Percentiles rank a stretch among this genome's conserved stretches.
These are phyloP conservation scores for Licmophora abbreviata DNA, from an alignment of 108 stramenopile species.

Conservation along the genomic window DNA sequence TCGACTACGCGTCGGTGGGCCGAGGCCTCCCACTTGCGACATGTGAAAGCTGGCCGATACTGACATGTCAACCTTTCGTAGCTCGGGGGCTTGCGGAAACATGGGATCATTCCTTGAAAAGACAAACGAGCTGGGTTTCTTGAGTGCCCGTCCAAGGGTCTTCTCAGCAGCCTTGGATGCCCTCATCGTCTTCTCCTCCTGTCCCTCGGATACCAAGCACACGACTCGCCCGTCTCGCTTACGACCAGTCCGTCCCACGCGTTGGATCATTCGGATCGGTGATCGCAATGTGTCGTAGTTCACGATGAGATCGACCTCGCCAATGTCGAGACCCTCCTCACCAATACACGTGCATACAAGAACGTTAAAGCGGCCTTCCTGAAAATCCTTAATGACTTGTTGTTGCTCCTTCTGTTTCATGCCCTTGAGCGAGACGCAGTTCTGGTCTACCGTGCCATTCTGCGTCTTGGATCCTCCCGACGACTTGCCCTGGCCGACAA, in stretches of 20 bases:
- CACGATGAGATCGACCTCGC: constrained; percentile 93
- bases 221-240: constrained; percentile 84
- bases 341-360: constrained; percentile 92
- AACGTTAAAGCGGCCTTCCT: constrained; percentile 70
- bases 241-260: constrained; percentile 87
- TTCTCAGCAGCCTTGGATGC: constrained; percentile 25
- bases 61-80: constrained; percentile 28
- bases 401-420: constrained; percentile 88
- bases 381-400: constrained; percentile 70
- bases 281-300: constrained; percentile 82
- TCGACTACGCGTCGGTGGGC: constrained; percentile 23
- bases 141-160: constrained; percentile 51
- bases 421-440: constrained; percentile 22
- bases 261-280: constrained; percentile 84
- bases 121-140: constrained; percentile 41
- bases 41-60: constrained; percentile 21
- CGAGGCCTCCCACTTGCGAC: constrained; percentile 57
- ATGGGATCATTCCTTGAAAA: constrained; percentile 34
- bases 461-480: constrained; percentile 9
- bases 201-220: constrained; percentile 62
- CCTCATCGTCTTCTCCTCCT: constrained; percentile 46
- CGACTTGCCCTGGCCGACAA: constrained; percentile 73
- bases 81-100: constrained; percentile 36
- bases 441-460: not conserved
- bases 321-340: constrained; percentile 95